Percentiles rank a stretch among this genome's conserved stretches.
These are phyloP conservation scores for Heterobasidion annosum DNA, from an alignment of 1,284 basidiomycete genomes.

Conservation along the genomic window DNA sequence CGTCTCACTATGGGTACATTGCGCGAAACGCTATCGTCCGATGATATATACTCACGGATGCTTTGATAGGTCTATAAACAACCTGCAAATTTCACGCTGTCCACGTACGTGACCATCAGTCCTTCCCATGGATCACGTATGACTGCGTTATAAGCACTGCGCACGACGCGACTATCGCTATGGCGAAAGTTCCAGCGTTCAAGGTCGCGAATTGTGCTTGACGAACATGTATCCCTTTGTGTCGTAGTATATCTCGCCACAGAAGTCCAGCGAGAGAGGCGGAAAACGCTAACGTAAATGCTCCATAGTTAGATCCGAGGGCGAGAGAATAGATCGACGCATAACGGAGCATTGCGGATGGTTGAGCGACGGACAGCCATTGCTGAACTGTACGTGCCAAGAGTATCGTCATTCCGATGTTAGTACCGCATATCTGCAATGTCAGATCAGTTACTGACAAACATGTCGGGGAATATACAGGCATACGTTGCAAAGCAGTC, in stretches of 20 bases:
- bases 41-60: no score
- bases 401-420: constrained; percentile 94
- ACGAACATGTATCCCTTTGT: constrained; percentile 71
- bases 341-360: constrained; percentile 18
- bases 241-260: constrained; percentile 74
- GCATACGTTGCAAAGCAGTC: constrained; percentile 77
- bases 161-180: constrained; percentile 18
- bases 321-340: constrained; percentile 57
- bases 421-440: constrained; percentile 71
- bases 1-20: no score
- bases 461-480: background rate
- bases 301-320: constrained; percentile 85
- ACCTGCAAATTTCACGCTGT: background rate
- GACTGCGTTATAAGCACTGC: constrained; percentile 21
- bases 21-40: no score
- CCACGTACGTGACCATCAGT: background rate
- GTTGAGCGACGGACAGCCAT: constrained; percentile 21
- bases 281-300: constrained; percentile 86
- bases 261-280: constrained; percentile 87
- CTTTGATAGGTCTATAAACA: background rate
- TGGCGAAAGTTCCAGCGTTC: constrained; percentile 39
- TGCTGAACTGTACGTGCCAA: constrained; percentile 54
- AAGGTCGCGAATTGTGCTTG: constrained; percentile 64
- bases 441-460: background rate
- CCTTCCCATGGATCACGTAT: constrained; percentile 11